Conservation (phyloP, 1,284 basidiomycete genomes). For the Austroboletus niveus region DNA sequence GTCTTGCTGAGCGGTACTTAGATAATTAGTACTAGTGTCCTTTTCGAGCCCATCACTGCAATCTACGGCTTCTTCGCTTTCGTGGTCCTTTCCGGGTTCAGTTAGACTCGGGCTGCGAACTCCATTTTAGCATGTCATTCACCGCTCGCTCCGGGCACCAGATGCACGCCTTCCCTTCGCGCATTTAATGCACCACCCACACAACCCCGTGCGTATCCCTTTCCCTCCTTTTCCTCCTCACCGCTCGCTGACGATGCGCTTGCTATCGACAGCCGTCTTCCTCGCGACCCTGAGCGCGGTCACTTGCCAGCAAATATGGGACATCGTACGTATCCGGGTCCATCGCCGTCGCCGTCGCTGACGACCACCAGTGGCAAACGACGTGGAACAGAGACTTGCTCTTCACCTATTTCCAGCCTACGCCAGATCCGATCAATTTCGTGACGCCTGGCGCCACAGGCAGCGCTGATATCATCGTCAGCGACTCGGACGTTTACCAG, state of each 20-base stretch:
- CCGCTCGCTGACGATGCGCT: slow-evolving; percentile 18
- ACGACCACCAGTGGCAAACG: slow-evolving; percentile 51
- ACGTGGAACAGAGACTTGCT: slow-evolving; percentile 56
- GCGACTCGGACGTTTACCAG: slow-evolving; percentile 43
- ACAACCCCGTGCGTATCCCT: not conserved
- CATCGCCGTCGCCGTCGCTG: not conserved
- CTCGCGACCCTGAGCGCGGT: slow-evolving; percentile 17
- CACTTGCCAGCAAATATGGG: slow-evolving; percentile 34
- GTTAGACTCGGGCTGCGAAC: too few relatives aligned
- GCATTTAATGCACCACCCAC: too few relatives aligned
- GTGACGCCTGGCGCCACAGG: slow-evolving; percentile 40
- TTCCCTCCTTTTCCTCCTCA: not conserved
- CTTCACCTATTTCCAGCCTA: slow-evolving; percentile 45
- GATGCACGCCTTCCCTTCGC: too few relatives aligned
- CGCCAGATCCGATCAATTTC: slow-evolving; percentile 53
- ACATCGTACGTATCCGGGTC: slow-evolving; percentile 26
- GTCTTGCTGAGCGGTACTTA: too few relatives aligned
- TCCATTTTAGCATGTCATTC: too few relatives aligned
- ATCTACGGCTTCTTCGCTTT: too few relatives aligned
- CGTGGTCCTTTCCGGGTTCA: too few relatives aligned
- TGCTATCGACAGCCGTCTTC: slow-evolving; percentile 3
- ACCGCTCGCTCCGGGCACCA: too few relatives aligned
- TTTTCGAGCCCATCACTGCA: too few relatives aligned
- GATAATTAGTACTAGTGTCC: too few relatives aligned
- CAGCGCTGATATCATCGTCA: slow-evolving; percentile 44